Evolutionary conservation across 192 early-diverging fungal genomes (phyloP), one percentile per base, ranked within the genome.

Genomic region (Entophlyctis luteolus): DNA sequence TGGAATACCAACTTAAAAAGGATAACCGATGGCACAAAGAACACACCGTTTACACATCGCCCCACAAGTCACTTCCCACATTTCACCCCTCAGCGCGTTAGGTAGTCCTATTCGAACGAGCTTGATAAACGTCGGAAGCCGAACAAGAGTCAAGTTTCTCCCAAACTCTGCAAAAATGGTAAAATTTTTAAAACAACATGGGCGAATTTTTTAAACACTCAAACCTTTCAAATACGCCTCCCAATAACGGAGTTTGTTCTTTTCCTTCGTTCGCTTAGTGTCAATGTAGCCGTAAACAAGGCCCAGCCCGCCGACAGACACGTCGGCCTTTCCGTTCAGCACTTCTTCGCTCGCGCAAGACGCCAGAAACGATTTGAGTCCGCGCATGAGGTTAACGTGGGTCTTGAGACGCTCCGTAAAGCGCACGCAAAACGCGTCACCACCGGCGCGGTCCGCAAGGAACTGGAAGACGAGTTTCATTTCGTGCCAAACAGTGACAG

Each of bases 1-100:
- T 77, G 34, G 3, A 37, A 8, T 29, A n/a, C n/a, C 37, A 42
- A 36, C 3, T 49, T 23, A 1, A 23, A 25, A 42, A 12, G 39
- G n/a, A 42, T 42, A 42, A 42, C n/a, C n/a, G 39, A 42, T 42
- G 39, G 8, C 8, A 12, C n/a, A 50, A 53, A 29, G 49, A 63
- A 65, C 20, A 18, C 16, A 80, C 36, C 95, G 79, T 70, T 93
- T 81, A 47, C 87, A 90, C 67, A 95, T 89, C 20, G 93, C 86
- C 22, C 95, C 95, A 53, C 87, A 90, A 75, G 88, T 90, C 18
- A 91, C 77, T 72, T 98, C 95, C 95, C 95, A 98, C 28, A 95
- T 85, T 74, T 98, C 95, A 32, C 93, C 94, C 25, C 95, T 84
- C 68, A 98, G 73, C 27, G 79, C 73, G 71, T 94, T 93, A 4